Evolutionary conservation across 1,139 yeast genomes (phyloP).

Genomic region (Magnusiomyces magnusii): DNA sequence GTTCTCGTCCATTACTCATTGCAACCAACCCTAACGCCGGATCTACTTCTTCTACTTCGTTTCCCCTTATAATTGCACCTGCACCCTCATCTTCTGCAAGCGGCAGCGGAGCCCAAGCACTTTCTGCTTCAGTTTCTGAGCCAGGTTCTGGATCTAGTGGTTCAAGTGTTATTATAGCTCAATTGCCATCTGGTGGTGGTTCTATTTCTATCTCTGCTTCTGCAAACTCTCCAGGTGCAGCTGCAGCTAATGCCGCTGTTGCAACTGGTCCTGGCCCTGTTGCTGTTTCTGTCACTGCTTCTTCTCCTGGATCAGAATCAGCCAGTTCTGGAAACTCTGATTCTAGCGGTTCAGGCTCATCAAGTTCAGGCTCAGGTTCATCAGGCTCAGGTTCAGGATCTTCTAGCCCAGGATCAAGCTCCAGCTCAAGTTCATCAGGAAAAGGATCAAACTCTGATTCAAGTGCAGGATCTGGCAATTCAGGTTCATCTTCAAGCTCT

Average conservation of each 20-base stretch:
- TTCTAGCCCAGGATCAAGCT: not conserved
- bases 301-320: not conserved
- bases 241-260: not conserved
- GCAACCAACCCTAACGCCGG: not conserved
- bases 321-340: not conserved
- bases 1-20: not conserved
- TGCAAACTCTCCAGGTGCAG: not conserved
- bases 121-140: not conserved
- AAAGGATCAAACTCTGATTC: not conserved
- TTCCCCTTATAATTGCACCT: not conserved
- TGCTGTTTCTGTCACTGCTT: not conserved
- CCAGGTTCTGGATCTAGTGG: not conserved
- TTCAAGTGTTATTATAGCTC: not conserved
- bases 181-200: not conserved
- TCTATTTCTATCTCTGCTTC: not conserved
- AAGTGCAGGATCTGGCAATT: not conserved
- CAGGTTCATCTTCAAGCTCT: not conserved
- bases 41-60: not conserved
- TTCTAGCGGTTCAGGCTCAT: not conserved
- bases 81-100: not conserved
- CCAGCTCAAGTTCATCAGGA: not conserved
- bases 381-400: not conserved
- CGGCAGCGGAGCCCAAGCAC: not conserved
- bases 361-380: too few species aligned
- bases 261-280: not conserved